Evolutionary conservation across 495 filamentous ascomycete genomes (phyloP).

Genomic region (Stereocaulon alpinum): DNA sequence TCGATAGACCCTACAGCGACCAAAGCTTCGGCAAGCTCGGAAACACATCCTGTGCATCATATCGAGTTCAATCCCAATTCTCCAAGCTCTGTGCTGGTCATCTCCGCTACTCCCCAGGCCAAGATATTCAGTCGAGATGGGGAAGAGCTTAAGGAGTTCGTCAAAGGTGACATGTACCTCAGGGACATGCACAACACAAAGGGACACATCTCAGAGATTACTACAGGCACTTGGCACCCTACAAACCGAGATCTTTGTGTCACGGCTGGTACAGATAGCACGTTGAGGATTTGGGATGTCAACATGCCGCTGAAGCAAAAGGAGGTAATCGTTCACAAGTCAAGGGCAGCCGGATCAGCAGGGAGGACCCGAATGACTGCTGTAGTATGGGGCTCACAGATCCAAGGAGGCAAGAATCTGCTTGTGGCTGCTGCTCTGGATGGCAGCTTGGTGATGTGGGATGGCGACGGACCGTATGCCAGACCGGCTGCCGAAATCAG

Average conservation of each 20-base stretch:
- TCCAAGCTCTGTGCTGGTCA: slow-evolving; percentile 71
- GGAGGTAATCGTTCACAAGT: slow-evolving; percentile 92
- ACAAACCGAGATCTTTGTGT: slow-evolving; percentile 70
- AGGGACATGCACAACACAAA: slow-evolving; percentile 95
- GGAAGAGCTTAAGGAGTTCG: slow-evolving; percentile 70
- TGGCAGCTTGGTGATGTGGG: slow-evolving; percentile 85
- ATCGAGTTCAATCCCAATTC: slow-evolving; percentile 76
- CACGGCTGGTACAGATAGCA: slow-evolving; percentile 88
- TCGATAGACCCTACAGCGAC: slow-evolving; percentile 75
- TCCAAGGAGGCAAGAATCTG: slow-evolving; percentile 67
- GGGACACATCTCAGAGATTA: slow-evolving; percentile 84
- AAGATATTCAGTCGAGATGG: slow-evolving; percentile 85
- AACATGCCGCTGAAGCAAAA: slow-evolving; percentile 78
- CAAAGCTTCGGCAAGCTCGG: slow-evolving; percentile 60
- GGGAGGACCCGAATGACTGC: slow-evolving; percentile 91
- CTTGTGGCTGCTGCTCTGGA: slow-evolving; percentile 81
- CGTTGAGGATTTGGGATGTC: slow-evolving; percentile 91
- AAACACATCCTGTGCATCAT: slow-evolving; percentile 80
- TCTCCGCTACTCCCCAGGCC: slow-evolving; percentile 79
- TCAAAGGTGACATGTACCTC: slow-evolving; percentile 97
- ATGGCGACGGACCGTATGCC: slow-evolving; percentile 77
- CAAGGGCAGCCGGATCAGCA: slow-evolving; percentile 69
- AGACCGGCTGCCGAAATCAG: slow-evolving; percentile 76
- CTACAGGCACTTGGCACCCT: slow-evolving; percentile 80
- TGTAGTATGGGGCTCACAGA: slow-evolving; percentile 72